Evolutionary conservation across 2,329 filamentous ascomycete genomes (phyloP), one percentile per base, ranked within the genome.

Genomic region (Rutstroemia sp.): DNA sequence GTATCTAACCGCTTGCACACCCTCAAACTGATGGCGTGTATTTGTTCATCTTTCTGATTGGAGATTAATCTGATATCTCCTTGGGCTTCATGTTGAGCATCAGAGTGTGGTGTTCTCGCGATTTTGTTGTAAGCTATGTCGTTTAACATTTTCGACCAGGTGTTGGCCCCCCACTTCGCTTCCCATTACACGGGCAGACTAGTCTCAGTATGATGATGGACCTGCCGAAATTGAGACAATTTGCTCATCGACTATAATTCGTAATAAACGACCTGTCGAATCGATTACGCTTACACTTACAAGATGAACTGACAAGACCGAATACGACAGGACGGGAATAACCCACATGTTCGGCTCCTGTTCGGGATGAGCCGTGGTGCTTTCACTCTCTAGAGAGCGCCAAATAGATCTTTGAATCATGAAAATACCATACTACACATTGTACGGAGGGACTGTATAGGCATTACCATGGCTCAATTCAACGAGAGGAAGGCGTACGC

Each of bases 401-500:
- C n/a, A 42, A 42, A 42, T 19, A n/a, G 10, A 12, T 10, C 27
- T 30, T 14, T 18, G 16, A 18, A 41, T 41, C 9, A n/a, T 42
- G 16, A 19, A n/a, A 8, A n/a, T n/a, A 19, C 16, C 16, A 14
- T 6, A 42, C 7, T 19, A n/a, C 18, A 42, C 18, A 19, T 19
- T 42, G 14, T 5, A 16, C 39, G 4, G n/a, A 14, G 19, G 23
- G 21, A 25, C 48, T 49, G 23, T 37, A 42, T n/a, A 54, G 23
- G 16, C 44, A 19, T 16, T n/a, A 30, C 27, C 5, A 64, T 64
- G 62, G 47, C 61, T 52, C 50, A 39, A 25, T 66, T 66, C 38
- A 59, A 67, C 12, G 37, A 61, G 18, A 50, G 49, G 23, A 67
- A 63, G 30, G 59, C 59, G 2, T 67, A 67, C 51, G 62, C 58